Evolutionary conservation across 2,329 filamentous ascomycete species (phyloP).

Genomic region (Biscogniauxia sp.): DNA sequence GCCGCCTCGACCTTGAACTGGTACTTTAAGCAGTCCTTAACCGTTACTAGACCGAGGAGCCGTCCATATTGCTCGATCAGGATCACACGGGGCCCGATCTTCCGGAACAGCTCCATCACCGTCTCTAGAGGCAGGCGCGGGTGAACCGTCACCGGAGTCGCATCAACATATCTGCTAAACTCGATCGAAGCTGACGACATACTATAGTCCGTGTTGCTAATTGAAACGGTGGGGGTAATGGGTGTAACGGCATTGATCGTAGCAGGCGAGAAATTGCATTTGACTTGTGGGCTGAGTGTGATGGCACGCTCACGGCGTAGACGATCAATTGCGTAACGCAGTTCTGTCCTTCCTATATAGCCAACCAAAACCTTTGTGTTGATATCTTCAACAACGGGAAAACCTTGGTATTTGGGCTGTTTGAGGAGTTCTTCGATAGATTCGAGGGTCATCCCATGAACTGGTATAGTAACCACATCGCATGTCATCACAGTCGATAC

Average conservation of each 20-base stretch:
- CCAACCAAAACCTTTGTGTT: slow-evolving; percentile 73
- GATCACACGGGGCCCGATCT: slow-evolving; percentile 92
- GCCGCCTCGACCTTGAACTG: slow-evolving; percentile 94
- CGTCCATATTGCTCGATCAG: slow-evolving; percentile 86
- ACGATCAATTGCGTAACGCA: slow-evolving; percentile 85
- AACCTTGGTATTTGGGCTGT: slow-evolving; percentile 85
- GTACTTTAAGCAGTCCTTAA: slow-evolving; percentile 96
- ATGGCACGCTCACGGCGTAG: slow-evolving; percentile 63
- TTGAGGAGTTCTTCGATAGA: slow-evolving; percentile 73
- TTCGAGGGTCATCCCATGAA: slow-evolving; percentile 70
- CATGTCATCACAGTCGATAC: slow-evolving; percentile 88
- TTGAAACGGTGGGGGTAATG: slow-evolving; percentile 48
- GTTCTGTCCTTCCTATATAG: slow-evolving; percentile 89
- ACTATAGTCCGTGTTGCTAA: slow-evolving; percentile 58
- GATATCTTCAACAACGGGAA: slow-evolving; percentile 80
- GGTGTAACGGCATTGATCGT: slow-evolving; percentile 33
- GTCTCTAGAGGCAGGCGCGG: slow-evolving; percentile 90
- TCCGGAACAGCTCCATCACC: slow-evolving; percentile 97
- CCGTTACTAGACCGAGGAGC: slow-evolving; percentile 82
- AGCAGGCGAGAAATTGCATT: slow-evolving; percentile 69
- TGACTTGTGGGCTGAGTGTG: slow-evolving; percentile 62
- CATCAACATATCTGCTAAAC: slow-evolving; percentile 83
- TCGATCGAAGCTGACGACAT: slow-evolving; percentile 63
- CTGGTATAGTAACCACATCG: slow-evolving; percentile 70
- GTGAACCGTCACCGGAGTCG: slow-evolving; percentile 86